phyloP scores from a whole-genome alignment of 2,329 filamentous ascomycete genomes.

The Hypocreales sp. region DNA sequence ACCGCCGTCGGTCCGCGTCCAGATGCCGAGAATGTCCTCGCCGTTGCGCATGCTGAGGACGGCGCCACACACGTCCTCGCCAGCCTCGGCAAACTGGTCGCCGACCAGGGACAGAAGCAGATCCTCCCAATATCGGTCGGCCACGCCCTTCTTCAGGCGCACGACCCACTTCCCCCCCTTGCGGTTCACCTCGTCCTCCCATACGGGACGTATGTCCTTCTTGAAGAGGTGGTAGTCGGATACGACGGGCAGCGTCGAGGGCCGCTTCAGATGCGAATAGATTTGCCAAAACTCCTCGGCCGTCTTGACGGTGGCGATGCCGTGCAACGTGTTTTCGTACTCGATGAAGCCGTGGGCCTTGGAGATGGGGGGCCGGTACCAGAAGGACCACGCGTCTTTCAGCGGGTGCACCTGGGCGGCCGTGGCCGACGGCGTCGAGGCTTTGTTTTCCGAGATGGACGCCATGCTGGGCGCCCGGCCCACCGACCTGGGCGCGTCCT shows the following conservation, averaged over 20 bases:
- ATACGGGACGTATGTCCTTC: conserved; percentile 88
- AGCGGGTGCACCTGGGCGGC: conserved; percentile 38
- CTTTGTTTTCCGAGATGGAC: conserved; percentile 32
- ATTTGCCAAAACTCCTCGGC: conserved; percentile 86
- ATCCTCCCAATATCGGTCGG: conserved; percentile 95
- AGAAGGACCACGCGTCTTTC: conserved; percentile 86
- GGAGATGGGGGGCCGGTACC: conserved; percentile 91
- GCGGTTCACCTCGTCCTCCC: conserved; percentile 97
- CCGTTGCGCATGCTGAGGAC: conserved; percentile 90
- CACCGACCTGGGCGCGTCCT: conserved; percentile 15
- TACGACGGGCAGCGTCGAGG: conserved; percentile 74
- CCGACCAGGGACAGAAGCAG: conserved; percentile 80
- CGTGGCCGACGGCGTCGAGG: conserved; percentile 19
- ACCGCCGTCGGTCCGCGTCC: conserved; percentile 86
- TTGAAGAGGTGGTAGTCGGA: conserved; percentile 98
- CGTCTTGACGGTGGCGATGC: conserved; percentile 66
- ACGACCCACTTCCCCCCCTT: conserved; percentile 96
- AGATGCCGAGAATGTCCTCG: conserved; percentile 94
- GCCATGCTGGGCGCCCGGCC: conserved; percentile 21
- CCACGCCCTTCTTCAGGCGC: conserved; percentile 90
- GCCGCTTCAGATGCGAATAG: conserved; percentile 78
- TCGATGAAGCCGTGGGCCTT: conserved; percentile 80
- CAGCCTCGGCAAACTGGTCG: conserved; percentile 84
- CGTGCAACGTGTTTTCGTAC: conserved; percentile 91
- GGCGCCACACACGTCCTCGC: conserved; percentile 87